Percentiles rank a stretch among this genome's conserved stretches.
These are phyloP conservation scores for Ziziphus jujuba DNA, from an alignment of 306 rosid species.

Conservation along the genomic window DNA sequence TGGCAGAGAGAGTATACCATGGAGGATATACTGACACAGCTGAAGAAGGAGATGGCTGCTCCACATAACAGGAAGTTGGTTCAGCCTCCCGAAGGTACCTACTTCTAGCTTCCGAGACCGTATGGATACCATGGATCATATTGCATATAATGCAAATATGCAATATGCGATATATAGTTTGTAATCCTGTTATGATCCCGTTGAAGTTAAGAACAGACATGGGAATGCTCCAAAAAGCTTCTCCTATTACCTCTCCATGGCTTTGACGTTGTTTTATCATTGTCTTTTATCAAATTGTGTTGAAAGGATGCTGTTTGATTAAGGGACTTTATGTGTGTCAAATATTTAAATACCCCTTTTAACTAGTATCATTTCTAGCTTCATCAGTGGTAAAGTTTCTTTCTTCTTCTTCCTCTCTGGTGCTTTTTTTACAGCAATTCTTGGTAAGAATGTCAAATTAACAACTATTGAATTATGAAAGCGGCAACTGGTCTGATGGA, in stretches of 20 bases:
- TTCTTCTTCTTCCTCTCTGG: not conserved
- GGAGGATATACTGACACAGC: constrained; percentile 98
- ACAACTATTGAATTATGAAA: too few relatives aligned
- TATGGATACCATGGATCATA: constrained; percentile 41
- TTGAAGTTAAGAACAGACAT: constrained; percentile 56
- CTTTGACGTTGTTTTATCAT: constrained; percentile 47
- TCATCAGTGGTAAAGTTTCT: constrained; percentile 10
- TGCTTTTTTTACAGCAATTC: too few relatives aligned
- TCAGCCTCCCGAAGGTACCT: constrained; percentile 99
- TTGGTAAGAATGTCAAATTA: too few relatives aligned
- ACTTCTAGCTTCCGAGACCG: constrained; percentile 65
- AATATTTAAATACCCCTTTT: constrained; percentile 36
- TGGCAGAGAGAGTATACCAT: constrained; percentile 99
- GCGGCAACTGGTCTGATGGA: too few relatives aligned
- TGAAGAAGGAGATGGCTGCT: constrained; percentile 98
- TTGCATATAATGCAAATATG: too few relatives aligned
- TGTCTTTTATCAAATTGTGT: constrained; percentile 52
- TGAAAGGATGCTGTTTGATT: constrained; percentile 64
- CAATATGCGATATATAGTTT: constrained; percentile 68
- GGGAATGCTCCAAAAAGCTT: constrained; percentile 52
- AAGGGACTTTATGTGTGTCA: constrained; percentile 53
- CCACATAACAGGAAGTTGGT: constrained; percentile 97
- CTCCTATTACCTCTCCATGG: constrained; percentile 46
- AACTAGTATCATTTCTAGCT: constrained; percentile 35
- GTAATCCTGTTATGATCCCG: constrained; percentile 72